A percentile compares a stretch with the other conserved stretches of the same genome.
These are phyloP conservation scores for Albizia julibrissin DNA, from an alignment of 306 rosid genomes.

Conservation along the genomic window DNA sequence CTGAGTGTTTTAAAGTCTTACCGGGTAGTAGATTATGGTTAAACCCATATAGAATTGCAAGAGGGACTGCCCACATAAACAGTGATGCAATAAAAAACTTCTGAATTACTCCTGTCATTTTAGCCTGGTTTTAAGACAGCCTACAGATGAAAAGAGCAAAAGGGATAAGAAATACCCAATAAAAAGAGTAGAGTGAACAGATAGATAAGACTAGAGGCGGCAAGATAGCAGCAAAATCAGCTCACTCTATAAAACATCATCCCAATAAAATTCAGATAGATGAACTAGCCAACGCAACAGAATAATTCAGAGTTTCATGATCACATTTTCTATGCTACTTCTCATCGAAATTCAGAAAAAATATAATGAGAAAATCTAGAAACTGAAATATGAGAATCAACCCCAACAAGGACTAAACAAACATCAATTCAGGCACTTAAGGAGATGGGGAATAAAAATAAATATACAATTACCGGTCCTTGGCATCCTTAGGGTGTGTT, in stretches of 20 bases:
- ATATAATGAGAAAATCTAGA: not conserved
- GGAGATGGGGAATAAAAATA: not conserved
- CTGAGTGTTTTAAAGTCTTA: constrained; percentile 30
- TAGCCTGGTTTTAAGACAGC: constrained; percentile 6
- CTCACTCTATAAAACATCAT: constrained; percentile 11
- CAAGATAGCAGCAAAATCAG: not conserved
- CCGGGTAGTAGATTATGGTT: constrained; percentile 81
- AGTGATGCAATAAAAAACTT: constrained; percentile 74
- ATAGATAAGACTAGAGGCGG: not conserved
- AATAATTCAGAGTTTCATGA: not conserved
- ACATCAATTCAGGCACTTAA: not conserved
- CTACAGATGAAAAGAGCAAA: not conserved
- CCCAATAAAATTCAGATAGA: not conserved
- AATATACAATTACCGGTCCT: not conserved
- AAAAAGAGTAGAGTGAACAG: not conserved
- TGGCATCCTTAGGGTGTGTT: not conserved
- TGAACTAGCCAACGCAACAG: constrained; percentile 10
- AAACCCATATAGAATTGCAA: constrained; percentile 69
- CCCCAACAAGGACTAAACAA: constrained; percentile 1
- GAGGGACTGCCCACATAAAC: constrained; percentile 78
- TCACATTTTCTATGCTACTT: not conserved
- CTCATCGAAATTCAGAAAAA: constrained; percentile 7
- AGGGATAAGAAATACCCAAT: not conserved
- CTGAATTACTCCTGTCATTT: constrained; percentile 60
- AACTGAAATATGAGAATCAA: not conserved